phyloP scores from a whole-genome alignment of 2,329 filamentous ascomycete genomes.

The Fusarium azukiicola region DNA sequence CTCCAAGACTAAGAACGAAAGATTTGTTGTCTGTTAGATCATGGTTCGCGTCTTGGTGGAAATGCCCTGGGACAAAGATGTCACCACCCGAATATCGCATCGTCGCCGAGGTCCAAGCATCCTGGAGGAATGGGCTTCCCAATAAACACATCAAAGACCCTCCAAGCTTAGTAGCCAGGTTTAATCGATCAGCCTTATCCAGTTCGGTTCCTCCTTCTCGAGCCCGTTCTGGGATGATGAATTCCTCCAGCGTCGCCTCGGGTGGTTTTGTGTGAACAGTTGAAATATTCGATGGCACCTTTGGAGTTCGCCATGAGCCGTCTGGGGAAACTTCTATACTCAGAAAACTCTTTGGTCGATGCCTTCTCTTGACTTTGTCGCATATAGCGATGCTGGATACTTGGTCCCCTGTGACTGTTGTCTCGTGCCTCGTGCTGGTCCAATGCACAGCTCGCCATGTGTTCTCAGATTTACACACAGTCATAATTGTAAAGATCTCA shows the following conservation, averaged over 20 bases:
- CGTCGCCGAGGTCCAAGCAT: not conserved
- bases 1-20: too few relatives aligned
- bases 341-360: not conserved
- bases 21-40: too few relatives aligned
- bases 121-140: not conserved
- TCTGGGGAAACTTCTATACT: not conserved
- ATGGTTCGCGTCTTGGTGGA: too few relatives aligned
- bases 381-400: not conserved
- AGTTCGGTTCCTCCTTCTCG: not conserved
- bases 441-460: not conserved
- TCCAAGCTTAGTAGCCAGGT: not conserved
- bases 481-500: not conserved
- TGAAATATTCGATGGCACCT: not conserved
- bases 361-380: not conserved
- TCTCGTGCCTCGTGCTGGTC: not conserved
- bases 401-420: not conserved
- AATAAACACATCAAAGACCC: not conserved
- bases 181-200: not conserved
- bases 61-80: too few relatives aligned
- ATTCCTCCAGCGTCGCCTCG: not conserved
- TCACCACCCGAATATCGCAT: not conserved
- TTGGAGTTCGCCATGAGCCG: not conserved
- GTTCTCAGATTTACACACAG: not conserved
- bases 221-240: not conserved
- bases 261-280: not conserved